These are phyloP conservation scores for Candida silvicultrix DNA, from an alignment of 805 yeast genomes.

Conservation along the genomic window DNA sequence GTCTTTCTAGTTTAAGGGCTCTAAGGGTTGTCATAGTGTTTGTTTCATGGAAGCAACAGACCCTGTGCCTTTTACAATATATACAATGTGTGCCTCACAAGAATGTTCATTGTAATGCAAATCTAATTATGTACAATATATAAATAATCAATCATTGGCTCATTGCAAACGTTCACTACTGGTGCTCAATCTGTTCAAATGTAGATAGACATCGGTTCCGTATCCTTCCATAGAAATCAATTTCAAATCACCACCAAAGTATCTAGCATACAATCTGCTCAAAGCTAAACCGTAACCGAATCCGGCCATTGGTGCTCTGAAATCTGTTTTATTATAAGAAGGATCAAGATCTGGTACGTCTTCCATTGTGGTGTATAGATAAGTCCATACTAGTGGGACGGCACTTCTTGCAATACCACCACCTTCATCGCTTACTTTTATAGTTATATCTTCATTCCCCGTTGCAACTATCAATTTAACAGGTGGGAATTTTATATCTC, in stretches of 20 bases:
- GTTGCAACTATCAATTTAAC: constrained; percentile 82
- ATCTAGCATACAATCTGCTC: constrained; percentile 78
- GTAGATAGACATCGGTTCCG: constrained; percentile 89
- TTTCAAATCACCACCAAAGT: constrained; percentile 86
- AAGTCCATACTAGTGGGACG: constrained; percentile 84
- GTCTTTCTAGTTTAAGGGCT: no score
- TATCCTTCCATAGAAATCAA: constrained; percentile 90
- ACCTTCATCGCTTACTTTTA: constrained; percentile 88
- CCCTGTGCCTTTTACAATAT: no score
- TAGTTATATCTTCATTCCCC: constrained; percentile 86
- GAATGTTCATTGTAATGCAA: no score
- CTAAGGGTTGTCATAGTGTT: no score
- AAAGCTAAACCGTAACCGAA: constrained; percentile 90
- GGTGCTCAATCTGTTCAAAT: constrained; percentile 71
- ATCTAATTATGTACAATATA: not conserved
- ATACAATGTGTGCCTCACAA: no score
- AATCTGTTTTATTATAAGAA: constrained; percentile 46
- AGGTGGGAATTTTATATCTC: constrained; percentile 72
- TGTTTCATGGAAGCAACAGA: no score
- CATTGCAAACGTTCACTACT: constrained; percentile 21
- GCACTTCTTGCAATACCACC: constrained; percentile 88
- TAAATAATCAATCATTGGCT: no score
- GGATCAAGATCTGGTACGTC: constrained; percentile 50
- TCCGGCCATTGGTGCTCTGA: constrained; percentile 91
- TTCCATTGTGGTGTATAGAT: constrained; percentile 82